Evolutionary conservation across 495 filamentous ascomycete species (phyloP), one percentile per base, ranked within the genome.

Genomic region (Penicillium lividum): DNA sequence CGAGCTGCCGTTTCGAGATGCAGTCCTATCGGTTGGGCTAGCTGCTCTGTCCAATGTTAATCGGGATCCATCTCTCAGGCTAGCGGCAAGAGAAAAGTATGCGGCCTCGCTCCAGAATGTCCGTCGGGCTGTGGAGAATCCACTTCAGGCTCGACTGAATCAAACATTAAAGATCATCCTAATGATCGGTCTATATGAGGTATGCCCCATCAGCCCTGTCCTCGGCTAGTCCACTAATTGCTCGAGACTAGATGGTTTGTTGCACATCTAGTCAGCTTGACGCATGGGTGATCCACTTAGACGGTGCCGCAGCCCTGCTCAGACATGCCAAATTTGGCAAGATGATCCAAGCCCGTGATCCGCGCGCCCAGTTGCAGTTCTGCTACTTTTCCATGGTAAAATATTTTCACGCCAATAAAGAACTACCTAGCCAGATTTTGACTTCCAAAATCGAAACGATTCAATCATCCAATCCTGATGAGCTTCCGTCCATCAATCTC

Each of bases 1-100:
- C 10, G 53, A 64, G 27, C 28, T 34, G 40, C 40, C 59, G 11
- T 47, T 60, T 44, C 62, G 59, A 53, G 57, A 70, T 57, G 63
- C 65, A 7, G 36, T 62, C 13, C 33, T 67, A n/a, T 50, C 66
- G 30, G 66, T 68, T 52, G 68, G 68, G 2, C 48, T 70, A 27
- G 63, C 63, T 25, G 68, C 66, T 10, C 56, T 68, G 42, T 53
- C 68, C 22, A 70, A 70, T 49, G 57, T 68, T 38, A 67, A 36
- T 27, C 51, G 53, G 7, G 63, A 70, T 28, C 65, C 56, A 34
- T 31, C 54, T 7, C 34, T 66, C 29, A 51, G 27, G 30, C 57
- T 54, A 34, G 51, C 56, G n/a, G 61, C 68, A 5, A 40, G 61
- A 44, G 63, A 68, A 40, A 70, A 65, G 43, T 64, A 70, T 53